Evolutionary conservation across 1,139 yeast species (phyloP).

Genomic region (Taiozyma sp.): DNA sequence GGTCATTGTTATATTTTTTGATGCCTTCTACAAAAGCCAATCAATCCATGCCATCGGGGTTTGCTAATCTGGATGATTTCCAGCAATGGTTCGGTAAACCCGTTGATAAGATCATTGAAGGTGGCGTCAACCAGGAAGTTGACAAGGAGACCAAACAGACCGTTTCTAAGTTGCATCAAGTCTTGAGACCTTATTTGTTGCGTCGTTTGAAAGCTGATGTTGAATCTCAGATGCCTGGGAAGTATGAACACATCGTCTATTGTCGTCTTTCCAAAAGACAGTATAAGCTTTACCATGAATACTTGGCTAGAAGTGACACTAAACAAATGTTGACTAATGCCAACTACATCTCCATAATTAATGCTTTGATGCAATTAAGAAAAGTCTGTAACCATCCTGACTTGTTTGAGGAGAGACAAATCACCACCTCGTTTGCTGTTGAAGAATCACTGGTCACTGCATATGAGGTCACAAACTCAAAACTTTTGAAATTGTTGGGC

Average conservation of each 20-base stretch:
- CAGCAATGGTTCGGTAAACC: conserved; percentile 99
- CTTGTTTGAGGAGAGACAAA: conserved; percentile 91
- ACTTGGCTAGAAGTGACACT: conserved; percentile 95
- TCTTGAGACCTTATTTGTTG: conserved; percentile 83
- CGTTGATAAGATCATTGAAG: conserved; percentile 86
- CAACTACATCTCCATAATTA: conserved; percentile 88
- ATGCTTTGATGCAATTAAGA: conserved; percentile 95
- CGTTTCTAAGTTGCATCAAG: conserved; percentile 86
- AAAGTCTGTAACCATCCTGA: conserved; percentile 98
- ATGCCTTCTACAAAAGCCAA: conserved; percentile 85
- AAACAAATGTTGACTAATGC: conserved; percentile 92
- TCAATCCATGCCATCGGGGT: conserved; percentile 83
- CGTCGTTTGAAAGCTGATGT: conserved; percentile 95
- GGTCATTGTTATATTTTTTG: conserved; percentile 89
- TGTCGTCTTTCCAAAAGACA: conserved; percentile 93
- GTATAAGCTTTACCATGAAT: conserved; percentile 88
- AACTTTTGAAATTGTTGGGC: conserved; percentile 37
- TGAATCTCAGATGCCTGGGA: conserved; percentile 98
- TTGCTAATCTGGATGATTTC: conserved; percentile 92
- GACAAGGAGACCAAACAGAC: conserved; percentile 75
- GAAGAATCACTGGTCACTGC: conserved; percentile 53
- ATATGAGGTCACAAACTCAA: conserved; percentile 39
- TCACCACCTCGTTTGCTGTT: conserved; percentile 82
- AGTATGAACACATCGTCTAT: conserved; percentile 89
- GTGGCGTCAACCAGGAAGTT: conserved; percentile 45